Base-by-base conservation (phyloP, 108 stramenopile species). In the Parmales sp. region DNA sequence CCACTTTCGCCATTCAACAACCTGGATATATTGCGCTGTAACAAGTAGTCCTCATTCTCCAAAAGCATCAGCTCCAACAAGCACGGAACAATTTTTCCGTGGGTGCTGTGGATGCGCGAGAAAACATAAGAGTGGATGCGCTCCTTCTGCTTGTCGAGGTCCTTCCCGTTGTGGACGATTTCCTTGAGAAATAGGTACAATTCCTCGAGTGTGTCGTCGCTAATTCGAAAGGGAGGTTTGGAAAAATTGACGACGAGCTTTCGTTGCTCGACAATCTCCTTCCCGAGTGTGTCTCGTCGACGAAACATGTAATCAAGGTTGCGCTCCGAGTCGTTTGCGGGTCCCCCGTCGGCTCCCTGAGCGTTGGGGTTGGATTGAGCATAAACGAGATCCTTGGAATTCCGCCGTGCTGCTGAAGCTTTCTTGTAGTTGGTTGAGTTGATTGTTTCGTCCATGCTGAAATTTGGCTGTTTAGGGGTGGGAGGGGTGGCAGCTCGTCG, bases 181-280 rank as follows among this genome's bases (percentile, higher is more conserved):
- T 65, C 64, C 64, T 65, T 65, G 11, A 65, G 26, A 39, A 65
- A 65, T 9, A 65, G 64, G 64, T 65, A 65, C 20, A 65, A 22
- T 39, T 65, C 64, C 64, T 65, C 64, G 39, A 65, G 64, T 5
- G 37, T 2, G n/a, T 65, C 64, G 64, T 65, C 39, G 64, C 26
- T 7, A 18, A 65, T 39, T 3, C 37, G 18, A 2, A 6, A 8
- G 3, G 64, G 64, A 2, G 13, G 13, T 39, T 41, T 38, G 4
- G 64, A 39, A 39, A 28, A 65, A 20, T 60, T 60, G 31, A 60
- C 54, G 54, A 60, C 54, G 1, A 20, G 13, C 54, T 2, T 20
- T 34, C 54, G 26, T 16, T 60, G 54, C n/a, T 60, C 54, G 1
- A 13, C 36, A 34, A 60, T 60, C 31, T 60, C 54, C 8, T 3